These are phyloP conservation scores for Withania somnifera DNA, from an alignment of 305 asterid species.

Conservation along the genomic window DNA sequence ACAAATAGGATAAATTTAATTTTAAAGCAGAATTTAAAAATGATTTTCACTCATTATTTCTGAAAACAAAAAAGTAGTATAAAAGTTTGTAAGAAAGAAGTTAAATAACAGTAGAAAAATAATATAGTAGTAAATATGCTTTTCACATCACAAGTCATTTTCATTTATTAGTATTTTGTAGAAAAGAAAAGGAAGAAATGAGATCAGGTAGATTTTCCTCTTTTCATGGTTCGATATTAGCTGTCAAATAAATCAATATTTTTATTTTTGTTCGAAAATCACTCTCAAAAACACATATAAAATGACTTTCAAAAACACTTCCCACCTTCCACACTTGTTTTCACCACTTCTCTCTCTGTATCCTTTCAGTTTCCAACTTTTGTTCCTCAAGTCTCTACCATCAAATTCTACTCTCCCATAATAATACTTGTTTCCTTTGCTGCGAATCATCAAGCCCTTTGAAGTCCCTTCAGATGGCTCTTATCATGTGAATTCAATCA, in stretches of 20 bases:
- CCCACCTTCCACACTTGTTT: conserved; percentile 2
- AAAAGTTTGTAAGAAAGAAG: too few relatives aligned
- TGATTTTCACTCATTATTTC: too few relatives aligned
- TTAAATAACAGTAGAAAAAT: neutral
- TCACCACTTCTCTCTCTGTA: neutral
- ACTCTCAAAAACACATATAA: conserved; percentile 7
- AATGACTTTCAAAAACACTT: conserved; percentile 24
- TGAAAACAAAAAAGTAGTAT: too few relatives aligned
- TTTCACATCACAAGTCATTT: conserved; percentile 6
- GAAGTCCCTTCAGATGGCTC: too few relatives aligned
- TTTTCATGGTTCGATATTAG: conserved; percentile 51
- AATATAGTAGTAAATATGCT: neutral
- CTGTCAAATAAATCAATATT: conserved; percentile 32
- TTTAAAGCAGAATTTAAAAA: too few relatives aligned
- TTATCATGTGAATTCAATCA: conserved; percentile 16
- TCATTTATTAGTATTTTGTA: neutral
- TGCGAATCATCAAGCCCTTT: neutral
- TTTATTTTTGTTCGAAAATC: neutral
- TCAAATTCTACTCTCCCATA: neutral
- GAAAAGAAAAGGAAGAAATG: neutral
- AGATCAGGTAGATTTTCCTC: conserved; percentile 5
- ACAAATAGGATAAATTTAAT: too few relatives aligned
- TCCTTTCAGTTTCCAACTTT: neutral
- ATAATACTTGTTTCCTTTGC: neutral
- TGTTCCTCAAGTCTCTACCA: neutral